These are phyloP conservation scores for Coffea canephora DNA, from an alignment of 257 asterid genomes.

Conservation along the genomic window DNA sequence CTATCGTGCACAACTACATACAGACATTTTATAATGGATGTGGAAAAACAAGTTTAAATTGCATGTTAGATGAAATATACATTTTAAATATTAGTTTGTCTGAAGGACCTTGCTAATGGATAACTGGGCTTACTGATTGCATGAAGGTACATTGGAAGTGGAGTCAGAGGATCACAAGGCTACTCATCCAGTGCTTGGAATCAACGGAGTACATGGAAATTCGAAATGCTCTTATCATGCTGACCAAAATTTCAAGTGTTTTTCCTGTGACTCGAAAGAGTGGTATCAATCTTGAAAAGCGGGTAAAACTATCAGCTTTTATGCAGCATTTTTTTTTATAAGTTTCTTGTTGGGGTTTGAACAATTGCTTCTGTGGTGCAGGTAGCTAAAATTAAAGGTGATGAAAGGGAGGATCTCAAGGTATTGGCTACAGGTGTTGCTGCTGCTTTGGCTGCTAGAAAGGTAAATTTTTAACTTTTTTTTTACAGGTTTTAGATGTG, in stretches of 20 bases:
- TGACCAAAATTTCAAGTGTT: conserved; percentile 78
- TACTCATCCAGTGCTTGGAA: conserved; percentile 94
- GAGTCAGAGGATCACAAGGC: conserved; percentile 97
- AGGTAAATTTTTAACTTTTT: conserved; percentile 44
- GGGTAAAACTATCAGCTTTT: conserved; percentile 49
- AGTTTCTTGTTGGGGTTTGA: conserved; percentile 12
- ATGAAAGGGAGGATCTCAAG: conserved; percentile 98
- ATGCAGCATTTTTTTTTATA: not conserved
- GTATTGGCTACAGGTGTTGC: conserved; percentile 97
- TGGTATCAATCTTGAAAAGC: conserved; percentile 95
- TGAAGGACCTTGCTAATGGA: not conserved
- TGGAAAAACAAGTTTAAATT: not conserved
- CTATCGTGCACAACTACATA: not conserved
- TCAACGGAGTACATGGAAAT: conserved; percentile 97
- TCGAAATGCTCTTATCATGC: conserved; percentile 88
- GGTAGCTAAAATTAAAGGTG: conserved; percentile 98
- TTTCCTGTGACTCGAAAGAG: conserved; percentile 98
- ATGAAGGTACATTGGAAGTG: conserved; percentile 97
- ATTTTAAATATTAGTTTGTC: not conserved
- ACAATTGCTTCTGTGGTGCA: conserved; percentile 28
- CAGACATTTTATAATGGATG: not conserved
- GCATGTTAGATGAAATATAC: not conserved
- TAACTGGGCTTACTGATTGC: conserved; percentile 20
- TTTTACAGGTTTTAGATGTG: conserved; percentile 4
- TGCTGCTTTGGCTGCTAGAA: conserved; percentile 96